These are phyloP conservation scores for Colletotrichum liaoningense DNA, from an alignment of 2,329 filamentous ascomycete species.

Conservation along the genomic window DNA sequence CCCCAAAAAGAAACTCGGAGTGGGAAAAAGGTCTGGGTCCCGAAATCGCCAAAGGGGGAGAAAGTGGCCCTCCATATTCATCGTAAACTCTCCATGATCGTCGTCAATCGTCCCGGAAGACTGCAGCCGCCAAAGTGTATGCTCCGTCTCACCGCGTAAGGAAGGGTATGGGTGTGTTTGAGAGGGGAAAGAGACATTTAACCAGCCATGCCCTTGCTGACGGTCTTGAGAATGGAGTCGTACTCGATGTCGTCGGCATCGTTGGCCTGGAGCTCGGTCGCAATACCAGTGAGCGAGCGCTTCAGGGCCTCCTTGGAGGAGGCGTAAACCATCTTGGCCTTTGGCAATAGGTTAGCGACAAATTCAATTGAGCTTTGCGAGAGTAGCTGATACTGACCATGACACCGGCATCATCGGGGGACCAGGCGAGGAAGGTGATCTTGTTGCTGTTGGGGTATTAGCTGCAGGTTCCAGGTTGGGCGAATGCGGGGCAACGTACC, in stretches of 20 bases:
- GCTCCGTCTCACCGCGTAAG: constrained; percentile 35
- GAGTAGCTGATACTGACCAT: constrained; percentile 68
- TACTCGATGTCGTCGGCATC: constrained; percentile 86
- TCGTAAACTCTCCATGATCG: constrained; percentile 42
- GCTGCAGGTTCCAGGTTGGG: constrained; percentile 16
- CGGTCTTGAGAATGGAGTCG: constrained; percentile 74
- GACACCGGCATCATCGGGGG: constrained; percentile 82
- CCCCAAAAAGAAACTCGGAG: constrained; percentile 40
- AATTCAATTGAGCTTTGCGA: not conserved
- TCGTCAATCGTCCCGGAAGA: constrained; percentile 39
- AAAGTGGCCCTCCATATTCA: constrained; percentile 38
- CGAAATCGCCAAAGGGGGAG: constrained; percentile 29
- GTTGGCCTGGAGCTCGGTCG: constrained; percentile 85
- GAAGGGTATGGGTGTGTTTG: constrained; percentile 20
- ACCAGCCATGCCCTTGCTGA: constrained; percentile 71
- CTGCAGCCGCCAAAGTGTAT: constrained; percentile 38
- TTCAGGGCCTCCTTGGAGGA: constrained; percentile 90
- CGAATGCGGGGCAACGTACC: constrained; percentile 57
- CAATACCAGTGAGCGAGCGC: constrained; percentile 80
- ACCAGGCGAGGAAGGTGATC: constrained; percentile 83
- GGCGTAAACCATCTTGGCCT: constrained; percentile 90
- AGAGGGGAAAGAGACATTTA: constrained; percentile 44
- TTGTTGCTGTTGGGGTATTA: constrained; percentile 68
- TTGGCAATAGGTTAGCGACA: constrained; percentile 47
- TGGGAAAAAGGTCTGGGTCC: constrained; percentile 31